Conservation (phyloP, 129 eudicot species). For the Tagetes patula region DNA sequence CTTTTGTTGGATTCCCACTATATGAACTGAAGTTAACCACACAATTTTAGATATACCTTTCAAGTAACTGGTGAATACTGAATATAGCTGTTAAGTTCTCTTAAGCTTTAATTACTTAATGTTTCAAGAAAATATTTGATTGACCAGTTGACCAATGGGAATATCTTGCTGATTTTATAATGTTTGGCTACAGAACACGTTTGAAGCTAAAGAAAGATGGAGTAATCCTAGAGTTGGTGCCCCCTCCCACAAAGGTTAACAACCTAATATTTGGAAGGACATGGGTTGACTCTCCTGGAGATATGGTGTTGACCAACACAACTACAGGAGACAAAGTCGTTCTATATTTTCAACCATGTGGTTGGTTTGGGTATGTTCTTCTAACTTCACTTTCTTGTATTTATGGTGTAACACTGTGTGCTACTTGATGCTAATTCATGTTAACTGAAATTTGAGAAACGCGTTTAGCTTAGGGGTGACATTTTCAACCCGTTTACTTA, state of each 20-base stretch:
- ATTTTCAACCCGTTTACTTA: background rate
- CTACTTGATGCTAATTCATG: constrained; percentile 23
- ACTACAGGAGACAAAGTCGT: constrained; percentile 98
- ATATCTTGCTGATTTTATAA: background rate
- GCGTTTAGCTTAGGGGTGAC: background rate
- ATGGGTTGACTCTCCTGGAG: constrained; percentile 97
- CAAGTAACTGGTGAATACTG: background rate
- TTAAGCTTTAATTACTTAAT: background rate
- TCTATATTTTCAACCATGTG: constrained; percentile 92
- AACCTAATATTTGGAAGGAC: constrained; percentile 92
- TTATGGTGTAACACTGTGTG: constrained; percentile 11
- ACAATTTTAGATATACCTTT: background rate
- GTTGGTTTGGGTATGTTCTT: constrained; percentile 85
- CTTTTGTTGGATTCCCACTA: background rate
- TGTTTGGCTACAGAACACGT: constrained; percentile 55
- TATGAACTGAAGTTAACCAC: background rate
- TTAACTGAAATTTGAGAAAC: background rate
- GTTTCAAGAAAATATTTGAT: background rate
- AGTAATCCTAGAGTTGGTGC: constrained; percentile 79
- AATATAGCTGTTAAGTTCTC: background rate
- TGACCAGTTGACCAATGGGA: background rate
- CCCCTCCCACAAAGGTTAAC: constrained; percentile 91
- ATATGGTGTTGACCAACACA: constrained; percentile 82
- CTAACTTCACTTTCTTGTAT: background rate
- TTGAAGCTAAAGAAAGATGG: constrained; percentile 74